Evolutionary conservation across 2,329 filamentous ascomycete genomes (phyloP).

Genomic region (Sclerotinia trifoliorum): DNA sequence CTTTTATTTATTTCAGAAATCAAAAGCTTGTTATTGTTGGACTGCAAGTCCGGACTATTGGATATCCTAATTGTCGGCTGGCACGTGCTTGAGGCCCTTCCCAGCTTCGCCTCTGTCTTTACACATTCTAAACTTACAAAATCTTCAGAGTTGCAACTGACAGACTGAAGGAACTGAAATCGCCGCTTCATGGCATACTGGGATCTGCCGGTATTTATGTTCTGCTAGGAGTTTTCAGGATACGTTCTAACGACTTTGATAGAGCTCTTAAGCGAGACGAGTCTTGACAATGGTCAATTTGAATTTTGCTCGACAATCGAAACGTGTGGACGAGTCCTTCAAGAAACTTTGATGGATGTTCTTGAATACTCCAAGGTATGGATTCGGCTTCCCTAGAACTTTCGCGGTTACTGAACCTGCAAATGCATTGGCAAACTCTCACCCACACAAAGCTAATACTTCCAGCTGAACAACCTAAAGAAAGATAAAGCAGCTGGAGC

Average conservation of each 20-base stretch:
- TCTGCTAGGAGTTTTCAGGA: neutral
- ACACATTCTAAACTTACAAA: neutral
- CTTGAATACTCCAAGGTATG: conserved; percentile 48
- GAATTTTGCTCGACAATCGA: conserved; percentile 23
- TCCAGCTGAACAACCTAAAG: conserved; percentile 13
- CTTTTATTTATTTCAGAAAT: too few species aligned
- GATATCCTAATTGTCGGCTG: too few species aligned
- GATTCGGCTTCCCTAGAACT: neutral
- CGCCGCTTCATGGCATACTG: conserved; percentile 58
- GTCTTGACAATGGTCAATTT: conserved; percentile 19
- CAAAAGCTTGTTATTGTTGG: too few species aligned
- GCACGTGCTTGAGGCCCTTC: too few species aligned
- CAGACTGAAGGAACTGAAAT: conserved; percentile 48
- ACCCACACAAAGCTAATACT: neutral
- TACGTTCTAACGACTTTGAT: neutral
- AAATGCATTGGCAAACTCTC: too few species aligned
- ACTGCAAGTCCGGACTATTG: too few species aligned
- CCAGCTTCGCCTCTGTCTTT: too few species aligned
- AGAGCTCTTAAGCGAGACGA: conserved; percentile 19
- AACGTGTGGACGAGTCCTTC: conserved; percentile 27
- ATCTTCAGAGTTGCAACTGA: neutral
- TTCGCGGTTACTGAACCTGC: too few species aligned
- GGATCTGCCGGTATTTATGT: conserved; percentile 45
- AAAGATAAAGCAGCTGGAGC: neutral
- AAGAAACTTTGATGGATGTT: conserved; percentile 39